phyloP scores from a whole-genome alignment of 768 basidiomycete species.

The Epithele typhae region DNA sequence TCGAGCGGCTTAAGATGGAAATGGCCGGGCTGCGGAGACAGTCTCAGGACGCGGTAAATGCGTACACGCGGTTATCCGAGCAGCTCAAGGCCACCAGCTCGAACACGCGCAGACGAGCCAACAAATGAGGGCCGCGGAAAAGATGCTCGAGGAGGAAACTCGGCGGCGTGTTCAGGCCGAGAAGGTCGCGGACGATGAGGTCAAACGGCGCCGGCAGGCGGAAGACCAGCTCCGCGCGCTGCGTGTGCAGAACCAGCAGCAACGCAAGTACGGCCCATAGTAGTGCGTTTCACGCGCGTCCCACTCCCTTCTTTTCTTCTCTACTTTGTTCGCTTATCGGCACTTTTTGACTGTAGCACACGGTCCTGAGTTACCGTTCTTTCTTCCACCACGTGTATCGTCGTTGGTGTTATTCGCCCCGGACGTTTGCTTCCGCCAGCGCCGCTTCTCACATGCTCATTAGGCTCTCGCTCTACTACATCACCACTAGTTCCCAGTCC shows the following conservation, averaged over 20 bases:
- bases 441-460: too few species aligned
- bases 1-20: constrained; percentile 66
- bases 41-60: constrained; percentile 62
- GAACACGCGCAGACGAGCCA: constrained; percentile 54
- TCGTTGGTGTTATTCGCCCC: too few species aligned
- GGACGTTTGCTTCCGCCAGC: too few species aligned
- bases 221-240: constrained; percentile 44
- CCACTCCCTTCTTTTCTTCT: too few species aligned
- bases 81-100: constrained; percentile 63
- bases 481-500: too few species aligned
- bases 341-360: too few species aligned
- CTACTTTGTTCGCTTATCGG: too few species aligned
- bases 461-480: too few species aligned
- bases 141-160: constrained; percentile 56
- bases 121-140: constrained; percentile 46
- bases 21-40: constrained; percentile 60
- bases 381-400: too few species aligned
- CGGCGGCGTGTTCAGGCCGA: constrained; percentile 57
- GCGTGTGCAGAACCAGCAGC: constrained; percentile 14
- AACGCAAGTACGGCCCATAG: constrained; percentile 8
- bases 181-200: constrained; percentile 45
- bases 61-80: constrained; percentile 62
- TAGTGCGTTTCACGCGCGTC: too few species aligned
- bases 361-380: too few species aligned
- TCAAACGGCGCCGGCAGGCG: constrained; percentile 38